These are phyloP conservation scores for Pestalotiopsis sp. DNA, from an alignment of 2,329 filamentous ascomycete species.

Conservation along the genomic window DNA sequence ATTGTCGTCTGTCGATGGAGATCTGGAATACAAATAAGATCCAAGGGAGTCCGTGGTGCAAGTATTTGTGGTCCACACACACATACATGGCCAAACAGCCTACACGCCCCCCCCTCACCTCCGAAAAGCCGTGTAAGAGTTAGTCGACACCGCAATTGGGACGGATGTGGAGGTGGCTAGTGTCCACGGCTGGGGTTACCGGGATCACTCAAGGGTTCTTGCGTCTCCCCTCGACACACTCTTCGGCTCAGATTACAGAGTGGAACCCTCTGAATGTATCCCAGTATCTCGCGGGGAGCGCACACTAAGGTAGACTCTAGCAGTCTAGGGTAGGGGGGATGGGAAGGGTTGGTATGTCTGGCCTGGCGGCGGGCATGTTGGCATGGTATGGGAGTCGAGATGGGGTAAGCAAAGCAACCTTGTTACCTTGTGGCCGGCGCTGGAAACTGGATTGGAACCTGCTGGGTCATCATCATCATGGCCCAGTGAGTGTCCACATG, in stretches of 20 bases:
- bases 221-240: constrained; percentile 10
- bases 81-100: background rate
- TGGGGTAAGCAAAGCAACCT: constrained; percentile 14
- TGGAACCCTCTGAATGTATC: background rate
- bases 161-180: constrained; percentile 29
- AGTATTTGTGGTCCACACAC: constrained; percentile 21
- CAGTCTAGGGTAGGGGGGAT: background rate
- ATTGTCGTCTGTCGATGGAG: background rate
- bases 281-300: background rate
- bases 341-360: too few species aligned
- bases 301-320: too few species aligned
- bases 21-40: constrained; percentile 3
- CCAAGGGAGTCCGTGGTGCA: constrained; percentile 19
- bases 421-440: background rate
- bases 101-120: constrained; percentile 1
- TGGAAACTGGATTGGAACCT: background rate
- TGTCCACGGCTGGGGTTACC: constrained; percentile 24
- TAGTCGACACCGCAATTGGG: constrained; percentile 15
- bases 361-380: too few species aligned
- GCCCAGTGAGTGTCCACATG: constrained; percentile 8
- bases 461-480: background rate
- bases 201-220: constrained; percentile 16
- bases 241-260: constrained; percentile 15
- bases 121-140: constrained; percentile 14
- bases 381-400: background rate